phyloP scores from a whole-genome alignment of 306 rosid genomes.

The Neltuma alba region DNA sequence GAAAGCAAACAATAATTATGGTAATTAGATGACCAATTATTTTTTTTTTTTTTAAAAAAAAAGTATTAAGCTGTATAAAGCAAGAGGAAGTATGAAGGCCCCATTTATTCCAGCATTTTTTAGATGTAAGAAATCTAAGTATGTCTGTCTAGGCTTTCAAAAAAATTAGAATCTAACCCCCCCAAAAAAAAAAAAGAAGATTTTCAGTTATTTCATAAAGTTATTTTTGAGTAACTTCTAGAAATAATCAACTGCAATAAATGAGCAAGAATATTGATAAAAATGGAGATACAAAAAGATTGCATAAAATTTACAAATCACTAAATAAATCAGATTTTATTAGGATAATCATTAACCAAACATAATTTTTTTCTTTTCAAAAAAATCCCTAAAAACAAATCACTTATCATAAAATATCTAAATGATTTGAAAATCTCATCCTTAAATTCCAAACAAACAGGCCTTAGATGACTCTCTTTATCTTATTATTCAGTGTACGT shows the following conservation, averaged over 20 bases:
- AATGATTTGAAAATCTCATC: neutral
- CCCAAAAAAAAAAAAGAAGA: no score
- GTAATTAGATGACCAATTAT: neutral
- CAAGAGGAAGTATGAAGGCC: neutral
- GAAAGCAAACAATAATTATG: conserved; percentile 11
- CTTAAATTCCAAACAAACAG: neutral
- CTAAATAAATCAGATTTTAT: neutral
- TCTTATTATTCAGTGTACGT: neutral
- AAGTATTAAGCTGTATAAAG: neutral
- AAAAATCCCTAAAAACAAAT: neutral
- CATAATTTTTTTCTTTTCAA: neutral
- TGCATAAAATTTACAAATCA: neutral
- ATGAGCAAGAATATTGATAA: neutral
- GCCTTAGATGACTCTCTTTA: neutral
- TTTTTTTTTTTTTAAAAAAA: no score
- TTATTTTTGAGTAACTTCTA: neutral
- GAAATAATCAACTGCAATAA: neutral
- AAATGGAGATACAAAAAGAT: neutral
- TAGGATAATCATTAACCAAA: neutral
- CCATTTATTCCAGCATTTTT: neutral
- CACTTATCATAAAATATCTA: neutral
- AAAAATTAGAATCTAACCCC: no score
- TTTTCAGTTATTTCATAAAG: neutral
- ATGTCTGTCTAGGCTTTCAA: neutral
- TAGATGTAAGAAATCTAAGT: neutral